Conservation (phyloP, 768 basidiomycete genomes). For the Boletales sp. region DNA sequence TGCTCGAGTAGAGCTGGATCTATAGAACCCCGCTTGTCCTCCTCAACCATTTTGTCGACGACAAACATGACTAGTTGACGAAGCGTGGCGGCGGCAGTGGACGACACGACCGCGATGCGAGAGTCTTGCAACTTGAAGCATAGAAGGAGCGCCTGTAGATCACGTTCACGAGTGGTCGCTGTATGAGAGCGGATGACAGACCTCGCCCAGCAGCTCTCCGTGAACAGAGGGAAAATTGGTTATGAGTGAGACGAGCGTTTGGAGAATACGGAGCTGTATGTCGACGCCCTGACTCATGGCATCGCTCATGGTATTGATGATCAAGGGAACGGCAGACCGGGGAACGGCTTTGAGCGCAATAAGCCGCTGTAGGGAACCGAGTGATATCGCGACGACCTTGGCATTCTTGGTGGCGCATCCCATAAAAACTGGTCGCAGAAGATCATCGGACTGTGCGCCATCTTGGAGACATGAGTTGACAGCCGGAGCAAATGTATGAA, state of each 20-base stretch:
- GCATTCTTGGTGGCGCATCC: slow-evolving; percentile 90
- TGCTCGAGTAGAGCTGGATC: slow-evolving; percentile 26
- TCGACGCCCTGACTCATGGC: slow-evolving; percentile 94
- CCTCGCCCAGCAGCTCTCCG: slow-evolving; percentile 76
- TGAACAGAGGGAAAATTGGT: slow-evolving; percentile 85
- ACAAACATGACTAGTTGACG: slow-evolving; percentile 97
- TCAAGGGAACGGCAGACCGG: slow-evolving; percentile 69
- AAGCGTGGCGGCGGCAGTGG: slow-evolving; percentile 93
- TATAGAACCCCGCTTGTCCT: slow-evolving; percentile 49
- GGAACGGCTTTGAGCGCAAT: slow-evolving; percentile 86
- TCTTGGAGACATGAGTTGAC: slow-evolving; percentile 39
- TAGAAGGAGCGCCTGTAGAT: slow-evolving; percentile 74
- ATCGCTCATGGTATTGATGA: slow-evolving; percentile 81
- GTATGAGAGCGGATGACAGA: slow-evolving; percentile 35
- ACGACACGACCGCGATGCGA: slow-evolving; percentile 92
- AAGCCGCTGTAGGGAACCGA: slow-evolving; percentile 87
- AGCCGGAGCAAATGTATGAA: neutral
- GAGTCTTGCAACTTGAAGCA: slow-evolving; percentile 97
- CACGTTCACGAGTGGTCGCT: neutral
- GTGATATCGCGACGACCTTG: slow-evolving; percentile 90
- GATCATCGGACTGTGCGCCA: slow-evolving; percentile 74
- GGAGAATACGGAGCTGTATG: slow-evolving; percentile 91
- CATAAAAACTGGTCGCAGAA: slow-evolving; percentile 88
- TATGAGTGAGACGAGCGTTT: slow-evolving; percentile 87
- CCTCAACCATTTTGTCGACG: slow-evolving; percentile 87